phyloP scores from a whole-genome alignment of 1,284 basidiomycete genomes.

The Microbotryum silenes-acaulis region DNA sequence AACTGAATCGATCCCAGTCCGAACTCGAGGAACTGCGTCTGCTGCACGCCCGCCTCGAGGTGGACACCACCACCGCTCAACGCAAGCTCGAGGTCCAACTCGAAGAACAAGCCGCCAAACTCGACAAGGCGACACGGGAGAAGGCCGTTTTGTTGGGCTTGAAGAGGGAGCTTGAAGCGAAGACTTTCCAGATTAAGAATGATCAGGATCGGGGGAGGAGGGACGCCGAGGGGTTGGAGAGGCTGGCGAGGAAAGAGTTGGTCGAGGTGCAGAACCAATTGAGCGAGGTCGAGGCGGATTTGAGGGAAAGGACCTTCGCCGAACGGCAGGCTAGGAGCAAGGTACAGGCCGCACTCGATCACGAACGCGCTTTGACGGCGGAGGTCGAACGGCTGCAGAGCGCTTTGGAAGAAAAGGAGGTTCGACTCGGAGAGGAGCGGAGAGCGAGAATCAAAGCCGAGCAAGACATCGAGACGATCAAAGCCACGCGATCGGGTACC shows the following conservation, averaged over 20 bases:
- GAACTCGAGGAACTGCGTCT: conserved; percentile 21
- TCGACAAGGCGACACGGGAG: conserved; percentile 30
- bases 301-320: conserved; percentile 23
- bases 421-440: conserved; percentile 5
- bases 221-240: conserved; percentile 13
- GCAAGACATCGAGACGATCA: conserved; percentile 17
- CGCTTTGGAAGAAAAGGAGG: conserved; percentile 2
- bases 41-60: conserved; percentile 8
- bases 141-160: conserved; percentile 26
- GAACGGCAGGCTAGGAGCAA: conserved; percentile 15
- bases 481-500: conserved; percentile 9
- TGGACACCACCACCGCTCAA: conserved; percentile 9
- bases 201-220: conserved; percentile 12
- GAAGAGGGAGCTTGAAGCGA: conserved; percentile 23
- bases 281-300: conserved; percentile 14
- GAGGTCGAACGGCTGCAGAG: conserved; percentile 15
- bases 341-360: conserved; percentile 16
- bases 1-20: conserved; percentile 15
- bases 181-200: conserved; percentile 7
- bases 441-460: conserved; percentile 14
- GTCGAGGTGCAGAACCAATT: conserved; percentile 23
- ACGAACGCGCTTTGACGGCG: conserved; percentile 9
- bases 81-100: conserved; percentile 16
- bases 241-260: conserved; percentile 17
- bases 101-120: conserved; percentile 7